Conservation (phyloP, 441 rosid species). For the Brassica hybrid region DNA sequence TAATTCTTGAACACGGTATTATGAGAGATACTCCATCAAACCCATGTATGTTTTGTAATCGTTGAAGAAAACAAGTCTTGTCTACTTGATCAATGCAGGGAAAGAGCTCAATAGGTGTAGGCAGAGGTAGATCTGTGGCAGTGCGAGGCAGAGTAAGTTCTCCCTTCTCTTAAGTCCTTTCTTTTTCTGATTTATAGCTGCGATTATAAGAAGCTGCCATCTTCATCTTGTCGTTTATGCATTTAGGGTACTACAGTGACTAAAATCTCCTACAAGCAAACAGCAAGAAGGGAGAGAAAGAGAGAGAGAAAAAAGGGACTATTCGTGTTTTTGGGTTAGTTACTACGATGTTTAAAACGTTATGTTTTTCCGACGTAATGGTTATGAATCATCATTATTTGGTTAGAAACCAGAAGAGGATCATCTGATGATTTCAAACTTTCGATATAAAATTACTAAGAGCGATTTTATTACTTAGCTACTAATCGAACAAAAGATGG, state of each 20-base stretch:
- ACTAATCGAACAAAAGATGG: too few species aligned
- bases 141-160: conserved; percentile 84
- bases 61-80: conserved; percentile 10
- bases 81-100: conserved; percentile 58
- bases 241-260: not conserved
- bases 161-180: not conserved
- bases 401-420: too few species aligned
- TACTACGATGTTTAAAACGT: too few species aligned
- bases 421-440: too few species aligned
- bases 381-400: too few species aligned
- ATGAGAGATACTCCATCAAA: not conserved
- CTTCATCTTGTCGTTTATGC: conserved; percentile 25
- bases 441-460: too few species aligned
- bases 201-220: not conserved
- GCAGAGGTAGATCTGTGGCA: conserved; percentile 83
- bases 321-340: too few species aligned
- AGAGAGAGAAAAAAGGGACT: too few species aligned
- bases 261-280: too few species aligned
- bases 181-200: not conserved
- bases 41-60: not conserved
- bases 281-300: too few species aligned
- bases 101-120: conserved; percentile 86
- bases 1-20: not conserved
- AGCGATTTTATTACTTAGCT: too few species aligned
- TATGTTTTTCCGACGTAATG: too few species aligned